These are phyloP conservation scores for Porcisia deanei DNA, from an alignment of 208 protist species.

Conservation along the genomic window DNA sequence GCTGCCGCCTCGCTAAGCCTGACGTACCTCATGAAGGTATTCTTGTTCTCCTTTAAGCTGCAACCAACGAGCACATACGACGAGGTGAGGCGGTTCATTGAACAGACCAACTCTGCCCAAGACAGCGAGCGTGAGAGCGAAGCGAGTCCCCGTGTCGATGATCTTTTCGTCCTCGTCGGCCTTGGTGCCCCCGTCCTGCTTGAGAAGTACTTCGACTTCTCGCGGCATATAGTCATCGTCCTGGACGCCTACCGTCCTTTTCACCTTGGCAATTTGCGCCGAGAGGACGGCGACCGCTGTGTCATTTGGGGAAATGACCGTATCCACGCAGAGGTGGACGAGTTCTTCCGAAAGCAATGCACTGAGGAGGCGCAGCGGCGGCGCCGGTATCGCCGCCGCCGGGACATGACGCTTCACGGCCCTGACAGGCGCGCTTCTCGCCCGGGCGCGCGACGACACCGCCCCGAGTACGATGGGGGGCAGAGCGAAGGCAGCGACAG, in stretches of 20 bases:
- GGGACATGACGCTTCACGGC: constrained; percentile 8
- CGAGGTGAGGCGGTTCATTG: constrained; percentile 52
- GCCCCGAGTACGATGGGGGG: constrained; percentile 1
- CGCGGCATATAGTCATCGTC: constrained; percentile 75
- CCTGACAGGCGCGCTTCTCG: not conserved
- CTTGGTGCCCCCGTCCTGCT: constrained; percentile 65
- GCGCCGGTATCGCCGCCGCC: constrained; percentile 36
- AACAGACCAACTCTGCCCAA: constrained; percentile 59
- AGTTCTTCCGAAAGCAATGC: constrained; percentile 63
- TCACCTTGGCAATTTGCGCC: constrained; percentile 72
- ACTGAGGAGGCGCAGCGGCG: constrained; percentile 26
- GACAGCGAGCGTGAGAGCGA: constrained; percentile 44
- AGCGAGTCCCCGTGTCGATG: constrained; percentile 28
- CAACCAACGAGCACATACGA: constrained; percentile 74
- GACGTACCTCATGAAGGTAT: constrained; percentile 67
- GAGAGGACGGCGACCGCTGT: constrained; percentile 47
- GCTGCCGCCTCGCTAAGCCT: constrained; percentile 74
- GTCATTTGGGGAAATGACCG: constrained; percentile 65
- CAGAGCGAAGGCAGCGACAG: constrained; percentile 1
- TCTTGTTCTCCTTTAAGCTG: constrained; percentile 74
- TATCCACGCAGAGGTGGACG: constrained; percentile 70
- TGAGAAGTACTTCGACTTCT: constrained; percentile 61
- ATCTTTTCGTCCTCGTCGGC: constrained; percentile 84
- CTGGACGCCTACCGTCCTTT: constrained; percentile 79
- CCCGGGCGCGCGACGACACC: constrained; percentile 6